Percentiles rank a stretch among this genome's conserved stretches.
Conservation (phyloP, 345 rosid genomes). For the Populus davidiana region DNA sequence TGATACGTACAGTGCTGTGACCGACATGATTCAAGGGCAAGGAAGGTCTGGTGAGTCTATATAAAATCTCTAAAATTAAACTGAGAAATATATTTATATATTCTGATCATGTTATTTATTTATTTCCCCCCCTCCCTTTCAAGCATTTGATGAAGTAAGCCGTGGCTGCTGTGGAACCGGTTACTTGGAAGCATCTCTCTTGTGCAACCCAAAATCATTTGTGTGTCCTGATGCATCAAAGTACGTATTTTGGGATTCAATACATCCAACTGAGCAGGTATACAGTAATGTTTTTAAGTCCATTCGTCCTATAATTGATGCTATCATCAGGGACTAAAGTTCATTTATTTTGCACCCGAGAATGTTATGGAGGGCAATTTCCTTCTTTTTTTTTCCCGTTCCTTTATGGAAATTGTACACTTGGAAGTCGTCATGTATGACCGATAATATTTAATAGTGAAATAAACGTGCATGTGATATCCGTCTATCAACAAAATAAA, state of each 20-base stretch:
- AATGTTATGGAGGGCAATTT: too few relatives aligned
- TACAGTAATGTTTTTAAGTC: conserved; percentile 37
- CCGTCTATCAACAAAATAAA: too few relatives aligned
- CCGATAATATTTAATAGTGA: too few relatives aligned
- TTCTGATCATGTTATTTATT: not conserved
- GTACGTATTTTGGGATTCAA: conserved; percentile 78
- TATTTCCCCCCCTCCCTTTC: not conserved
- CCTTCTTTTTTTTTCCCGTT: too few relatives aligned
- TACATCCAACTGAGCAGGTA: conserved; percentile 71
- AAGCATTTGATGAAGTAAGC: conserved; percentile 56
- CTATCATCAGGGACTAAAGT: conserved; percentile 14
- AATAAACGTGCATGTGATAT: too few relatives aligned
- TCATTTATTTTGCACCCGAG: too few relatives aligned
- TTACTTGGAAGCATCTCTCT: conserved; percentile 45
- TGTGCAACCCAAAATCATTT: conserved; percentile 60
- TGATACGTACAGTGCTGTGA: conserved; percentile 40
- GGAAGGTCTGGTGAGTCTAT: conserved; percentile 37
- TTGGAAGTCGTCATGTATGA: too few relatives aligned
- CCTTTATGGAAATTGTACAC: too few relatives aligned
- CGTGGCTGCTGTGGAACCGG: conserved; percentile 87
- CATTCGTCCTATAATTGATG: conserved; percentile 36
- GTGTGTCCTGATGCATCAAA: conserved; percentile 64
- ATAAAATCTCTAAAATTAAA: too few relatives aligned
- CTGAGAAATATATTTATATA: not conserved
- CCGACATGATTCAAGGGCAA: conserved; percentile 38